These are phyloP conservation scores for Pistacia vera DNA, from an alignment of 345 rosid species.

Conservation along the genomic window DNA sequence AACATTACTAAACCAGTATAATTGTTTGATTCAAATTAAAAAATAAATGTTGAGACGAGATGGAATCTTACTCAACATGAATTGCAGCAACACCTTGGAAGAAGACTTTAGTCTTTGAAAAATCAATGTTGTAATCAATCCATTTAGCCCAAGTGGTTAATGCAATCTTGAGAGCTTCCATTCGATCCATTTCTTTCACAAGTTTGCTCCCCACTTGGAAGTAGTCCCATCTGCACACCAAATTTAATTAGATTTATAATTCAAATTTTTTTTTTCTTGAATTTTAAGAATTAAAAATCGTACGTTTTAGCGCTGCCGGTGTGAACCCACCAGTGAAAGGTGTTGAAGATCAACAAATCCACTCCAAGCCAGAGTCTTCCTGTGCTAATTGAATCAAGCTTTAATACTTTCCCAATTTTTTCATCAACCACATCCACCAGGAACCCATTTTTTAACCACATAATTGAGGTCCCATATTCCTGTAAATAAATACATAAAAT, in stretches of 20 bases:
- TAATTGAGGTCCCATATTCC: constrained; percentile 48
- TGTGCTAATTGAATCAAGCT: constrained; percentile 53
- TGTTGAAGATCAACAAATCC: constrained; percentile 66
- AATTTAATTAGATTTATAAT: background rate
- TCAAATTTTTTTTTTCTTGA: no score
- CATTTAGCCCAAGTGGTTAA: constrained; percentile 70
- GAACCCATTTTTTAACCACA: constrained; percentile 51
- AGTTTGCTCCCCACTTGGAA: constrained; percentile 48
- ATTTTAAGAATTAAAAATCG: background rate
- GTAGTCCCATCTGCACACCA: constrained; percentile 61
- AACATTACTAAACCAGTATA: no score
- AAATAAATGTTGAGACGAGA: background rate
- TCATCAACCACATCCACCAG: constrained; percentile 50
- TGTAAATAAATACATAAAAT: constrained; percentile 6
- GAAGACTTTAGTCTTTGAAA: constrained; percentile 46
- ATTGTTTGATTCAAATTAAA: no score
- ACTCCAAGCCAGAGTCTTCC: constrained; percentile 50
- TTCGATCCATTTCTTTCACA: constrained; percentile 56
- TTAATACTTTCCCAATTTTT: constrained; percentile 48
- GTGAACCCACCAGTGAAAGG: constrained; percentile 74
- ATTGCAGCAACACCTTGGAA: constrained; percentile 63
- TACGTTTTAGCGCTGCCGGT: constrained; percentile 43
- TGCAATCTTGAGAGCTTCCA: constrained; percentile 62
- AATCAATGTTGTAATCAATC: constrained; percentile 59
- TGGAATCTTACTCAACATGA: constrained; percentile 39